Percentiles rank a stretch among this genome's conserved stretches.
Evolutionary conservation across 192 early-diverging fungal genomes (phyloP).

Genomic region (Entomortierella chlamydospora): DNA sequence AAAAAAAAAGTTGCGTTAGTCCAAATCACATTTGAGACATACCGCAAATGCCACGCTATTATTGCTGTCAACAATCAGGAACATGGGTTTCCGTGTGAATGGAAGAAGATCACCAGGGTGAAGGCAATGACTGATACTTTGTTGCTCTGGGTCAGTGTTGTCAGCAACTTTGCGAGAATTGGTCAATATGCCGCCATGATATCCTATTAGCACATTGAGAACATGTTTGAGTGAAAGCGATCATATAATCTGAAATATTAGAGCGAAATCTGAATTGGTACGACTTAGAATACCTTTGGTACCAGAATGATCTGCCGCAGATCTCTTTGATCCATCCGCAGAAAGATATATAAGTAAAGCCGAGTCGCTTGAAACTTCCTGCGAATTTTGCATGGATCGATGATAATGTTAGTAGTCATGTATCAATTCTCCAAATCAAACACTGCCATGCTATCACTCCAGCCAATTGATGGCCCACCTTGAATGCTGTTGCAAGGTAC

Average conservation of each 20-base stretch:
- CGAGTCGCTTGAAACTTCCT: slow-evolving; percentile 89
- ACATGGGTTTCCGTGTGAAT: slow-evolving; percentile 95
- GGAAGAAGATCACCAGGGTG: slow-evolving; percentile 94
- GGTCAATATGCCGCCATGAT: slow-evolving; percentile 82
- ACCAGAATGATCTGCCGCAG: slow-evolving; percentile 57
- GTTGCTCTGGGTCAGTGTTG: slow-evolving; percentile 59
- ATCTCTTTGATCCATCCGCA: slow-evolving; percentile 78
- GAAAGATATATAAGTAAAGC: slow-evolving; percentile 92
- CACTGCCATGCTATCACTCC: neutral
- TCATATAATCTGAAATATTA: too few relatives aligned
- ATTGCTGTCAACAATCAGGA: slow-evolving; percentile 93
- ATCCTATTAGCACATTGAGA: slow-evolving; percentile 61
- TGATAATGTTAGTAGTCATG: too few relatives aligned
- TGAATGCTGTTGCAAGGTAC: slow-evolving; percentile 93
- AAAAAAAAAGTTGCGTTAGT: too few relatives aligned
- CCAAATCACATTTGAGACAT: too few relatives aligned
- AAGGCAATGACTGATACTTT: slow-evolving; percentile 73
- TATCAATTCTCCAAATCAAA: too few relatives aligned
- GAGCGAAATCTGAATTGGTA: too few relatives aligned
- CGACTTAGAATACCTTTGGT: slow-evolving; percentile 47
- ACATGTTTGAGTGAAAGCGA: too few relatives aligned
- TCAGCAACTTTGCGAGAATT: slow-evolving; percentile 71
- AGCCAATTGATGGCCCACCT: slow-evolving; percentile 56
- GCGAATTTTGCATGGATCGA: neutral
- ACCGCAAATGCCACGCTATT: slow-evolving; percentile 89